Evolutionary conservation across 345 rosid genomes (phyloP), one percentile per base, ranked within the genome.

Genomic region (Dimocarpus longan): DNA sequence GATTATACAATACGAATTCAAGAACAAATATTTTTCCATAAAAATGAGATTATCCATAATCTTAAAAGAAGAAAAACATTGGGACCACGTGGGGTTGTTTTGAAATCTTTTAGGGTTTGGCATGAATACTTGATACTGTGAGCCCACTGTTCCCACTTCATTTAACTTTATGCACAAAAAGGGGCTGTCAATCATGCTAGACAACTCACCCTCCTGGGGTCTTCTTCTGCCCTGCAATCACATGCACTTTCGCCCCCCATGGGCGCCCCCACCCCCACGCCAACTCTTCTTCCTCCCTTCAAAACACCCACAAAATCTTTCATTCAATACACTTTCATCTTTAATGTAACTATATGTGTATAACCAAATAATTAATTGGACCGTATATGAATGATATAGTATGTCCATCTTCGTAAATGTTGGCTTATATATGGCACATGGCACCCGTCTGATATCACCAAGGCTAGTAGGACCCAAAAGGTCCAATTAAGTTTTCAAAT

Each of bases 121-220:
- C 8, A 19, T 57, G 3, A 44, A n/a, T 32, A 24, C 57, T 4
- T 48, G 75, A 4, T 46, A 32, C 19, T 1, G 67, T 21, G 57
- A 70, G 46, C 13, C 64, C 62, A 3, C 12, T 18, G 50, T 11
- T 28, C 15, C n/a, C 44, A 39, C 12, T 73, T 39, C 44, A 60
- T 60, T 79, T n/a, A 64, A 40, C 62, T 63, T 63, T 70, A 52
- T 66, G 24, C 50, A 62, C 28, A 77, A 80, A 48, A 24, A 28
- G 76, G 68, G 32, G 4, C 4, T 3, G 24, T 15, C 12, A 9
- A 44, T 78, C 19, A 78, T 85, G 89, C 68, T 21, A 5, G 80
- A 77, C 91, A 88, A 80, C 91, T 83, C 89, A 81, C 8, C 15
- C 8, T 56, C 78, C 22, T 73, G 66, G 56, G 52, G 52, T 22